Evolutionary conservation across 1,284 basidiomycete species (phyloP).

Genomic region (Trichosporon inkin): DNA sequence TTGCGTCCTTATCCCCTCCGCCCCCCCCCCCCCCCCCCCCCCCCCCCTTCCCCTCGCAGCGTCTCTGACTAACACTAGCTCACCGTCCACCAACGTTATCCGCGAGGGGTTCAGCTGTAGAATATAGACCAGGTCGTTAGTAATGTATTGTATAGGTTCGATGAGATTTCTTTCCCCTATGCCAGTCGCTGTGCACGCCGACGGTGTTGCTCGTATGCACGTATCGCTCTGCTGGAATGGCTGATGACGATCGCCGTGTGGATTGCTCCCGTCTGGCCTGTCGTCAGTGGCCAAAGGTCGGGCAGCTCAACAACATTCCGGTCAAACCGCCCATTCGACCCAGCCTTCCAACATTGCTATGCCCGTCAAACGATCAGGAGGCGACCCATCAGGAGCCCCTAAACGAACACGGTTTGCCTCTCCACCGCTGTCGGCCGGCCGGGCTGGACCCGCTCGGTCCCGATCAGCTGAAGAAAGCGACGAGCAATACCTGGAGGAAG

Average conservation of each 20-base stretch:
- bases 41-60: neutral
- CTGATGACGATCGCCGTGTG: neutral
- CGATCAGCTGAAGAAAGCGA: conserved; percentile 13
- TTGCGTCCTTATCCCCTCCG: neutral
- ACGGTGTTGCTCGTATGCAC: neutral
- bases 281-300: neutral
- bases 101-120: conserved; percentile 50
- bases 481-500: conserved; percentile 41
- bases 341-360: conserved; percentile 17
- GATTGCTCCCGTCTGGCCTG: neutral
- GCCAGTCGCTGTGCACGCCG: neutral
- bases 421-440: conserved; percentile 48
- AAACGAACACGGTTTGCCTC: conserved; percentile 81
- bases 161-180: neutral
- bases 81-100: conserved; percentile 48
- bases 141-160: conserved; percentile 24
- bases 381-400: conserved; percentile 25
- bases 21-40: neutral
- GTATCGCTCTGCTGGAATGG: neutral
- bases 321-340: neutral
- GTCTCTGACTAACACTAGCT: conserved; percentile 29
- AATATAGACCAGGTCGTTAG: conserved; percentile 11
- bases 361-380: conserved; percentile 39
- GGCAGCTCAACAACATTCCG: neutral
- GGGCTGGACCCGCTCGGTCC: neutral